Evolutionary conservation across 176 grass and related monocot genomes (phyloP).

Genomic region (Oryza meyeriana): DNA sequence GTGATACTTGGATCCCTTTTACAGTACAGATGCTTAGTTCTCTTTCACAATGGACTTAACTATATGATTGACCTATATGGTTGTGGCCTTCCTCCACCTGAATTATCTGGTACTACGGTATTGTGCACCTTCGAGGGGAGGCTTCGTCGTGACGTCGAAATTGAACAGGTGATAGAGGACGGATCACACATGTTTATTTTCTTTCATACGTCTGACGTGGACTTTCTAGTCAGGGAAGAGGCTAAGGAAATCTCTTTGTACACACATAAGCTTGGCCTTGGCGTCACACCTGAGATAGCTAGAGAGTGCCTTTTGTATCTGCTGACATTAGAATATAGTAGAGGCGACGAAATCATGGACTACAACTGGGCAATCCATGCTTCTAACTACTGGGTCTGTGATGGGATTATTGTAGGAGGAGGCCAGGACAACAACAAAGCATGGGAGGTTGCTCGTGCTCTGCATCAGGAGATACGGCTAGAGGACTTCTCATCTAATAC

Average conservation of each 20-base stretch:
- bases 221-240: neutral
- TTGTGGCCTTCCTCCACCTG: neutral
- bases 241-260: neutral
- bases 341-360: neutral
- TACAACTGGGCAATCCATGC: neutral
- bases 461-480: neutral
- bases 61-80: neutral
- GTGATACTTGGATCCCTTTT: neutral
- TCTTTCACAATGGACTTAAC: neutral
- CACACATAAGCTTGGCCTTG: fast-evolving
- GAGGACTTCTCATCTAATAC: neutral
- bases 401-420: neutral
- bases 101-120: neutral
- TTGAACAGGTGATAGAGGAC: neutral
- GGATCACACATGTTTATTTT: neutral
- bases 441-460: neutral
- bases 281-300: fast-evolving
- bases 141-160: neutral
- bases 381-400: constrained; percentile 20
- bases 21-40: neutral
- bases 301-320: neutral
- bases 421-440: neutral
- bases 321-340: fast-evolving
- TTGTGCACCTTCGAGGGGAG: neutral
- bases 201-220: no score